phyloP scores from a whole-genome alignment of 805 yeast species.

The Ogataea zsoltii region DNA sequence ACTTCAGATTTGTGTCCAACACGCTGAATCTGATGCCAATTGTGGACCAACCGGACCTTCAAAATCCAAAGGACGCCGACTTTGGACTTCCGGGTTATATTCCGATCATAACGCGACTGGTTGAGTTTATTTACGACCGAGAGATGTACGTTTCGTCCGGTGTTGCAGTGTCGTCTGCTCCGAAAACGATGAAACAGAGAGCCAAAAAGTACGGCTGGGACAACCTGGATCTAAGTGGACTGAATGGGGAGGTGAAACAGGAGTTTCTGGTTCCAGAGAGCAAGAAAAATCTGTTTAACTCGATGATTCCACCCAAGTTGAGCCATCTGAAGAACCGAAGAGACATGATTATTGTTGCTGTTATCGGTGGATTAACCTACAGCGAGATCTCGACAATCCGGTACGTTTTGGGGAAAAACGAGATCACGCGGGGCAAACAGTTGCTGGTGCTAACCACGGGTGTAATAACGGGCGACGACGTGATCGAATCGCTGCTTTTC shows the following conservation, averaged over 20 bases:
- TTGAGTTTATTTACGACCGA: conserved; percentile 67
- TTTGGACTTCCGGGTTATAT: conserved; percentile 81
- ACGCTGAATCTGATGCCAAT: conserved; percentile 52
- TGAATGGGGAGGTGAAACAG: conserved; percentile 39
- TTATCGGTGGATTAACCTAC: conserved; percentile 84
- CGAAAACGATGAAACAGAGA: conserved; percentile 23
- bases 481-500: conserved; percentile 27
- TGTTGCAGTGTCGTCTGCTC: conserved; percentile 30
- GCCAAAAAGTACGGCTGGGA: conserved; percentile 43
- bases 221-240: conserved; percentile 41
- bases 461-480: conserved; percentile 38
- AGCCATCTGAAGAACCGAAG: conserved; percentile 20
- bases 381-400: conserved; percentile 78
- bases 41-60: conserved; percentile 33
- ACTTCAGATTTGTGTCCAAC: conserved; percentile 34
- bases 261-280: conserved; percentile 33
- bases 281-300: conserved; percentile 29
- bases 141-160: conserved; percentile 38
- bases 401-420: conserved; percentile 51
- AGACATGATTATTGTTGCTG: conserved; percentile 46
- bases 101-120: conserved; percentile 69
- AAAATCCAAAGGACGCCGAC: conserved; percentile 47
- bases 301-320: conserved; percentile 26
- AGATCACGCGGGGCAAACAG: conserved; percentile 34
- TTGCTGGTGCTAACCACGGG: conserved; percentile 47